Evolutionary conservation across 2,329 filamentous ascomycete genomes (phyloP).

Genomic region (Sarocladiaceae sp.): DNA sequence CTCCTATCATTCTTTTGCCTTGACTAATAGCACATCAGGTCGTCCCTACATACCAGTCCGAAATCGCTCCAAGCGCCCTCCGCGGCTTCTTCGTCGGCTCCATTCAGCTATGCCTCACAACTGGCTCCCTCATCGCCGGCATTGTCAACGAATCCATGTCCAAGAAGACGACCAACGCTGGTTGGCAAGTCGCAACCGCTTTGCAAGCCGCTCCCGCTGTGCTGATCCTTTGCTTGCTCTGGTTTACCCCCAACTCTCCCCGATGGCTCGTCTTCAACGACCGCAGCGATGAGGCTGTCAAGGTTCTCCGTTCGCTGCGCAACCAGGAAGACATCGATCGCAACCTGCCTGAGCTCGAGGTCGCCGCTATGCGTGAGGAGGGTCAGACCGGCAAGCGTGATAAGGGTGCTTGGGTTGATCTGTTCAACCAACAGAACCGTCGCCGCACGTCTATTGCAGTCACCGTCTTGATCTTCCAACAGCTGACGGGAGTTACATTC

Average conservation of each 20-base stretch:
- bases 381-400: neutral
- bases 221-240: constrained; percentile 1
- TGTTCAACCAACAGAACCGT: neutral
- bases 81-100: constrained; percentile 14
- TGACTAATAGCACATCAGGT: too few species aligned
- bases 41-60: constrained; percentile 13
- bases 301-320: neutral
- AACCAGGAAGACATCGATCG: constrained; percentile 5
- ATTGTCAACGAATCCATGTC: constrained; percentile 17
- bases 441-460: too few species aligned
- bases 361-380: neutral
- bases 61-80: constrained; percentile 13
- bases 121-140: constrained; percentile 15
- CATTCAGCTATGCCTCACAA: constrained; percentile 13
- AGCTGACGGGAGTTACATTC: neutral
- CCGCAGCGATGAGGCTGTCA: constrained; percentile 8
- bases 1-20: too few species aligned
- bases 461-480: neutral
- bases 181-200: constrained; percentile 15
- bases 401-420: neutral
- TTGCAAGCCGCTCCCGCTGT: constrained; percentile 13
- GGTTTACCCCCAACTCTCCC: constrained; percentile 9
- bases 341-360: neutral
- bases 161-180: constrained; percentile 9
- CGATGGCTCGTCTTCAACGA: constrained; percentile 10